Evolutionary conservation across 169 alveolate species (phyloP).

Genomic region (Plasmodium yoelii): DNA sequence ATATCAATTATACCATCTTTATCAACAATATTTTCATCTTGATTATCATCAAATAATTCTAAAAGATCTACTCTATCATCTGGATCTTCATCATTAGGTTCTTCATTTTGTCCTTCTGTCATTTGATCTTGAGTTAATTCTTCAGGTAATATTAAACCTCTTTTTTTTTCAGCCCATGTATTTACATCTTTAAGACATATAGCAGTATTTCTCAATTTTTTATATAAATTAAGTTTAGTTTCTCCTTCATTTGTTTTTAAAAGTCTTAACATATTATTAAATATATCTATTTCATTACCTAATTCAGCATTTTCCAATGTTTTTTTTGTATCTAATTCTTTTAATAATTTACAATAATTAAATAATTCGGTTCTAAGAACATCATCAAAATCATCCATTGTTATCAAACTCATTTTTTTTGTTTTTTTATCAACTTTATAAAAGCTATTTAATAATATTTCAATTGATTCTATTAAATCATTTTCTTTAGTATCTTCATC

Average conservation of each 20-base stretch:
- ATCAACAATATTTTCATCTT: constrained; percentile 3
- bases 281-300: constrained; percentile 25
- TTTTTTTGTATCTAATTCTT: constrained; percentile 9
- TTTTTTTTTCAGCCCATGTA: constrained; percentile 24
- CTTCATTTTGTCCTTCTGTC: not conserved
- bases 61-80: not conserved
- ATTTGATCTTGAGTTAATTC: not conserved
- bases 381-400: constrained; percentile 12
- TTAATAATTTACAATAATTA: constrained; percentile 39
- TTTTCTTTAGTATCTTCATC: constrained; percentile 19
- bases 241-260: constrained; percentile 5
- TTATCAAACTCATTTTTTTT: constrained; percentile 7
- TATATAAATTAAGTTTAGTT: constrained; percentile 5
- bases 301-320: constrained; percentile 11
- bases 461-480: constrained; percentile 18
- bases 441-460: constrained; percentile 7
- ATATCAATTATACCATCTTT: constrained; percentile 40
- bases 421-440: constrained; percentile 7
- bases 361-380: constrained; percentile 10
- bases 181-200: constrained; percentile 36
- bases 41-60: not conserved
- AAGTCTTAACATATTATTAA: constrained; percentile 18
- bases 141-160: constrained; percentile 43
- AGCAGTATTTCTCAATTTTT: constrained; percentile 30
- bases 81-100: not conserved